These are phyloP conservation scores for Marchantia polymorpha DNA, from an alignment of 225 moss, liverwort and hornwort genomes.

Conservation along the genomic window DNA sequence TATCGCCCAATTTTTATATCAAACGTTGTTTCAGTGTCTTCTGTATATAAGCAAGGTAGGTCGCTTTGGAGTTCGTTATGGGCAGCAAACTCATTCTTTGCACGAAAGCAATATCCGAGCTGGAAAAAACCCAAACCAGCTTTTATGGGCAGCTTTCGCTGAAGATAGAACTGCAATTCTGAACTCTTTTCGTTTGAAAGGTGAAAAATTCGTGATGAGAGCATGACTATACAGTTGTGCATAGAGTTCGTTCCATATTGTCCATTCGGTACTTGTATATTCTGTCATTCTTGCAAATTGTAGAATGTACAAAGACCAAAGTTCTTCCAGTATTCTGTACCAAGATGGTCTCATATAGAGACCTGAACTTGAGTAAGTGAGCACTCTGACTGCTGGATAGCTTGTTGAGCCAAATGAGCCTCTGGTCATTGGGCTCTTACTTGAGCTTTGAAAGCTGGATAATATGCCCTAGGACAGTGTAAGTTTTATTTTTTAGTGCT, in stretches of 20 bases:
- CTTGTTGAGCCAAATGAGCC: background rate
- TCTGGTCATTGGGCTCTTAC: background rate
- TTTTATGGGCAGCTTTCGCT: background rate
- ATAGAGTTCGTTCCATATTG: too few relatives aligned
- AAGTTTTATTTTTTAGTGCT: background rate
- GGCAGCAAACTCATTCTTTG: background rate
- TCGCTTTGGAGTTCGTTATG: background rate
- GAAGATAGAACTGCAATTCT: background rate
- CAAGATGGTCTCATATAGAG: background rate
- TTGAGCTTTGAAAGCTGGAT: background rate
- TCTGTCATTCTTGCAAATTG: too few relatives aligned
- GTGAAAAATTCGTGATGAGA: too few relatives aligned
- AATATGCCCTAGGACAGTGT: background rate
- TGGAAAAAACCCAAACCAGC: too few relatives aligned
- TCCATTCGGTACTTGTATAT: too few relatives aligned
- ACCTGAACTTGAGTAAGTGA: background rate
- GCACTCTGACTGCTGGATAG: background rate
- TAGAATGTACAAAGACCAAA: too few relatives aligned
- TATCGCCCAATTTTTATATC: background rate
- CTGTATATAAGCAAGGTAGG: background rate
- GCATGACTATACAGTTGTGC: too few relatives aligned
- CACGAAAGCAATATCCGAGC: background rate
- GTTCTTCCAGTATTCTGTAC: background rate
- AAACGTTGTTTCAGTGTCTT: background rate
- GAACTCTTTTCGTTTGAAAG: background rate